Base-by-base conservation (phyloP, 1,139 yeast species). In the Hyphopichia pseudoburtonii region DNA sequence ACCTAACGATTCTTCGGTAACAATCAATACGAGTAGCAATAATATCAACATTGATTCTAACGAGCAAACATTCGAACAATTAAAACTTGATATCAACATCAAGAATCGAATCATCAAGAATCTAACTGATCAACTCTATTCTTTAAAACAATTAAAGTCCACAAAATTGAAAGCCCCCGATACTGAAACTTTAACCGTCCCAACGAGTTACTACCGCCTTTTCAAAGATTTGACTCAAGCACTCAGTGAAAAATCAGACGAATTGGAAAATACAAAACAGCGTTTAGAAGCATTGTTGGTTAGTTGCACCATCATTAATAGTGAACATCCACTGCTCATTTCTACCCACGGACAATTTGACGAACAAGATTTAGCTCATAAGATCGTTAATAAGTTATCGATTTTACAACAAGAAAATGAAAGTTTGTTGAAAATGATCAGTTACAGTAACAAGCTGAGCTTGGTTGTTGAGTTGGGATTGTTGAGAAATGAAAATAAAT, bases 321-420 rank as follows among this genome's bases (percentile, higher is more conserved):
- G 39, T 23, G 6, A 5, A 7, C 4, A 8, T 25, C 33, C 39
- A 7, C 37, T 23, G 22, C 34, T 27, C 19, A 55, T 65, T 25
- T 73, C 78, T 3, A 64, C 66, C 26, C 56, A 63, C 39, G 85
- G 85, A 2, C 67, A 81, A 38, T 80, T 74, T 50, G 95, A 87
- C 51, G 86, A 81, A 33, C 80, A 84, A 47, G 92, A 86, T 46
- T 62, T 87, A 35, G 81, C 92, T 7, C 95, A 88, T 54, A 82
- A 85, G 47, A 77, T 86, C 39, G 69, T 87, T 35, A 71, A 76
- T 35, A 80, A 87, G 45, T 54, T 89, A 43, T 76, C 78, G 41
- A 63, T 73, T 40, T 64, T 88, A 44, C 78, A 80, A 17, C 72
- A 71, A 33, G 96, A 89, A 55, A 89, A 89, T 54, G 83, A 80